A percentile compares a stretch with the other conserved stretches of the same genome.
Evolutionary conservation across 2,329 filamentous ascomycete genomes (phyloP).

Genomic region (Colletotrichum cereale): DNA sequence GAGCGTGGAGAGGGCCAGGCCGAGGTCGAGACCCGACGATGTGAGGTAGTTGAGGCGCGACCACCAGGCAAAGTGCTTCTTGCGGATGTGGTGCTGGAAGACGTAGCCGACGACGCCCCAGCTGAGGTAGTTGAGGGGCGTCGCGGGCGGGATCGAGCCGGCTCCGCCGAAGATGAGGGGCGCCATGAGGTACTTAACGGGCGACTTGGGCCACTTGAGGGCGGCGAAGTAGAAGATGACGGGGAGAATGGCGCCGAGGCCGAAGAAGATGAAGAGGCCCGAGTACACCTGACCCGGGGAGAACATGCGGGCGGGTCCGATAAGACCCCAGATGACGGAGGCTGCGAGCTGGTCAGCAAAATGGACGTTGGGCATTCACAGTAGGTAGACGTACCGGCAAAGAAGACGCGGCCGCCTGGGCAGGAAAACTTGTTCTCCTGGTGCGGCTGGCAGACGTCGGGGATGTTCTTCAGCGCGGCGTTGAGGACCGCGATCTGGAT

Average conservation of each 20-base stretch:
- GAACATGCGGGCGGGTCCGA: slow-evolving; percentile 74
- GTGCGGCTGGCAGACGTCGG: slow-evolving; percentile 70
- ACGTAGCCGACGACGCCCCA: slow-evolving; percentile 79
- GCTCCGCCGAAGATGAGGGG: slow-evolving; percentile 74
- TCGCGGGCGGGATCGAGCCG: slow-evolving; percentile 72
- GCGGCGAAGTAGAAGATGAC: slow-evolving; percentile 63
- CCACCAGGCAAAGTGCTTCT: slow-evolving; percentile 77
- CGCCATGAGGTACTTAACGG: slow-evolving; percentile 67
- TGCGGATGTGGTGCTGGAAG: slow-evolving; percentile 78
- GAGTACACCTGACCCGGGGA: slow-evolving; percentile 73
- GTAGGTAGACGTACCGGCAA: slow-evolving; percentile 60
- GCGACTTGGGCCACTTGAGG: slow-evolving; percentile 64
- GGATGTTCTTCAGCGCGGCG: slow-evolving; percentile 70
- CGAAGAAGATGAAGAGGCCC: slow-evolving; percentile 70
- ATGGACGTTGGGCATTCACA: not conserved
- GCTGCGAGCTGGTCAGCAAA: slow-evolving; percentile 51
- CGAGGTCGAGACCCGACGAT: slow-evolving; percentile 76
- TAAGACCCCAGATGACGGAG: slow-evolving; percentile 76
- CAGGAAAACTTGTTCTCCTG: slow-evolving; percentile 73
- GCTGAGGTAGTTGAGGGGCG: slow-evolving; percentile 79
- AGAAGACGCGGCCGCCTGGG: slow-evolving; percentile 73
- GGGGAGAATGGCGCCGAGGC: slow-evolving; percentile 66
- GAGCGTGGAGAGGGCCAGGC: slow-evolving; percentile 75
- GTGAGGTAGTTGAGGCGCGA: slow-evolving; percentile 79
- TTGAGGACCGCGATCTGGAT: slow-evolving; percentile 76